Evolutionary conservation across 345 rosid species (phyloP), one percentile per base, ranked within the genome.

Genomic region (Mercurialis annua): DNA sequence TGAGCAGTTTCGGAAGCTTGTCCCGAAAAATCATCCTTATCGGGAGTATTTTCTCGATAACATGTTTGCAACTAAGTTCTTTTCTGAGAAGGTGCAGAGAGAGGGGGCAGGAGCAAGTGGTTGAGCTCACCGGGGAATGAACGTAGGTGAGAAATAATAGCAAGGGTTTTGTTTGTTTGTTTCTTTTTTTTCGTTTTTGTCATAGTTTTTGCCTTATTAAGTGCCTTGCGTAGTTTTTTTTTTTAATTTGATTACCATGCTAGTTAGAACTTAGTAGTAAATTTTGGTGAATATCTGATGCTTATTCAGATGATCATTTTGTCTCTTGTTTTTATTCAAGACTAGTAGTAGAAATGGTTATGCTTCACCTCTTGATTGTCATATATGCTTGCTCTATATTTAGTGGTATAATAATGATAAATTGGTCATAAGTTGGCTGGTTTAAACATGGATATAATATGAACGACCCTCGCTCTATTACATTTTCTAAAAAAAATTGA

Each of bases 1-100:
- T 78, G 87, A 87, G 55, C 87, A 85, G 82, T 93, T 87, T 17
- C 72, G 89, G 69, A 85, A 66, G 68, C 97, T 93, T 77, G 90
- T 93, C 4, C 98, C 97, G 0, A 82, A 59, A 80, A 85, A 93
- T 75, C 97, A 93, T 73, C 98, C 98, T 9, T 89, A 85, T 15
- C 84, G 87, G 49, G 91, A 93, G 79, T 90, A 81, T 70, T 86
- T 90, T 51, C 79, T 78, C 34, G 94, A 93, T 60, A 93, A 86
- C 49, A 85, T 87, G 96, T 68, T 87, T 20, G 88, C 87, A 2
- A 80, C 85, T 0, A 88, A 83, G 84, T 75, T 90, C 18, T 85
- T 88, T 11, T 81, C 86, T 6, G 89, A 81, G 62, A 88, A 82
- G 79, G 83, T 69, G 6, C 43, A 42, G 47, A 46, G 70, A 27